Base-by-base conservation (phyloP, 2,329 filamentous ascomycete genomes). In the Canariomyces notabilis region DNA sequence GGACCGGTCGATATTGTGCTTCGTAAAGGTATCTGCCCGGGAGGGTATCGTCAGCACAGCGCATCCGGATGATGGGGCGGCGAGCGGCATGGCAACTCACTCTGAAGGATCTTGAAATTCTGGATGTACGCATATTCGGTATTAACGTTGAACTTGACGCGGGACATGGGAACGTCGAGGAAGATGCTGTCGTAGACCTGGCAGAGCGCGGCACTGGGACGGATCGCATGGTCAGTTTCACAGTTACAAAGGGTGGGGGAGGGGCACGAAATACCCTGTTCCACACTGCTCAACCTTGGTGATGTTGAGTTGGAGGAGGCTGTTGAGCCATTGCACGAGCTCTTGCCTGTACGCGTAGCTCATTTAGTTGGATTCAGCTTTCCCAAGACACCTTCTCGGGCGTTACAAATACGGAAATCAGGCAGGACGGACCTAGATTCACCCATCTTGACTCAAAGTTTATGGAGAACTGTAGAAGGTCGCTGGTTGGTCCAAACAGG, bases 211-310 rank as follows among this genome's bases (percentile, higher is more conserved):
- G 93, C 91, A 67, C 91, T 97, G 64, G 31, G n/a, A 31, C 6
- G 19, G 20, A 23, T 15, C 44, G 60, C 48, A 48, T 31, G 12
- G 42, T 55, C 42, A 55, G 50, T 31, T 20, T 48, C 18, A n/a
- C n/a, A 37, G 19, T 22, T 16, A 5, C 31, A 31, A 22, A 33
- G 34, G 19, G 42, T 33, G 42, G 48, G 55, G 57, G 60, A 58
- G 55, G 62, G 57, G 57, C 51, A 43, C 33, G 48, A 67, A 74
- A 61, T 83, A 97, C 91, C 91, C 93, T 64, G 91, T 97, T 67
- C 93, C 93, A 69, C 91, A 97, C 78, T 98, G 93, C 75, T 98
- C 93, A 67, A 98, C 89, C 73, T 96, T 97, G 62, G 87, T 97
- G 62, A 98, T 83, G 74, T 97, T 98, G 63, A 98, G 85, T 74